phyloP scores from a whole-genome alignment of 495 filamentous ascomycete species.

The Cercophora scortea region DNA sequence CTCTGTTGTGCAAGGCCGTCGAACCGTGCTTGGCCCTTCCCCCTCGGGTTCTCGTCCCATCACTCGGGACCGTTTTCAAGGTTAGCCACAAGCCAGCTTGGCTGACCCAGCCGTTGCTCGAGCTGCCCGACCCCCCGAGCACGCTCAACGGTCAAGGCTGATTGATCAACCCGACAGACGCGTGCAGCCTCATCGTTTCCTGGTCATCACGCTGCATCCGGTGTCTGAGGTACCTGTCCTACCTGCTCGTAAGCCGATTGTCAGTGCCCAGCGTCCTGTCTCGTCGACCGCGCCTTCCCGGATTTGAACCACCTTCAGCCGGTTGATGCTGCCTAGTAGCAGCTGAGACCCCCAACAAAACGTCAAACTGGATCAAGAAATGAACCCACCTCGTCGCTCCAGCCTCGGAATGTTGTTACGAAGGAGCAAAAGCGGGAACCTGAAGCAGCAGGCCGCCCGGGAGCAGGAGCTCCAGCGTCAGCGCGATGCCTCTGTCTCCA shows the following conservation, averaged over 20 bases:
- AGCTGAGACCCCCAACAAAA: neutral
- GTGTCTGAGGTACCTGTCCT: too few relatives aligned
- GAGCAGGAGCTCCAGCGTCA: conserved; percentile 61
- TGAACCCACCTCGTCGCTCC: conserved; percentile 43
- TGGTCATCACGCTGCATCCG: too few relatives aligned
- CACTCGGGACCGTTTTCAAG: too few relatives aligned
- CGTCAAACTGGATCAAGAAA: conserved; percentile 24
- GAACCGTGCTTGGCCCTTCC: too few relatives aligned
- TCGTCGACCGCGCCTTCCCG: conserved; percentile 10
- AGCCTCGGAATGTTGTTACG: conserved; percentile 63
- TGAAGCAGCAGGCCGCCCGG: conserved; percentile 58
- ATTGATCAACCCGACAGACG: conserved; percentile 6
- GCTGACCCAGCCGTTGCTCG: neutral
- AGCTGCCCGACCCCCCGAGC: neutral
- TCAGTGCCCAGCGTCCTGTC: neutral
- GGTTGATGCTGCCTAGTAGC: neutral
- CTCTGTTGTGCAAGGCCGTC: too few relatives aligned
- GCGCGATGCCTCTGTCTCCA: conserved; percentile 59
- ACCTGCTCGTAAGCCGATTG: conserved; percentile 2
- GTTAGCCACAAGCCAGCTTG: too few relatives aligned
- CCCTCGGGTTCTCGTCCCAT: too few relatives aligned
- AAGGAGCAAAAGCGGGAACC: conserved; percentile 72
- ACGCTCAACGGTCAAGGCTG: neutral
- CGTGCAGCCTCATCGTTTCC: neutral
- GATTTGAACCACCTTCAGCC: neutral